Evolutionary conservation across 2,329 filamentous ascomycete genomes (phyloP).

Genomic region (Ophiostoma sp.): DNA sequence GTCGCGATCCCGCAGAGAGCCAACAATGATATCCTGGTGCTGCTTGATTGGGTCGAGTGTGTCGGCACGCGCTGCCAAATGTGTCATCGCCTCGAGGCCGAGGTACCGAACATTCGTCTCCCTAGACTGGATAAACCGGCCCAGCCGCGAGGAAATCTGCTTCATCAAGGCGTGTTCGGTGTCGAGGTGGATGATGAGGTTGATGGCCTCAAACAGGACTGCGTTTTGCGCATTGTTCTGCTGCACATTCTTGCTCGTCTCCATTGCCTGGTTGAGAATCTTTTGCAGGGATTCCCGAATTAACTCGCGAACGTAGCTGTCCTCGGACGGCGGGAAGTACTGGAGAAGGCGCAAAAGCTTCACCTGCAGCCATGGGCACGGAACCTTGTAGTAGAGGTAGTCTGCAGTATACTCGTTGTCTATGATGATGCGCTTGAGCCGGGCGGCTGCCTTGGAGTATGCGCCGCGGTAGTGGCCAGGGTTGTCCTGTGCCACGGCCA

Average conservation of each 20-base stretch:
- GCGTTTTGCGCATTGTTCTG: slow-evolving; percentile 99
- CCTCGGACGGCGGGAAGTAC: slow-evolving; percentile 94
- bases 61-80: slow-evolving; percentile 87
- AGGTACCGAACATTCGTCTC: slow-evolving; percentile 97
- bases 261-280: slow-evolving; percentile 85
- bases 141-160: slow-evolving; percentile 83
- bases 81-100: slow-evolving; percentile 94
- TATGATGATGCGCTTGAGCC: slow-evolving; percentile 82
- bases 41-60: slow-evolving; percentile 97
- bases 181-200: slow-evolving; percentile 94
- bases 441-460: slow-evolving; percentile 86
- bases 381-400: slow-evolving; percentile 99
- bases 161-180: slow-evolving; percentile 93
- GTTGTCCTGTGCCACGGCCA: slow-evolving; percentile 89
- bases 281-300: slow-evolving; percentile 87
- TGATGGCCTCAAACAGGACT: slow-evolving; percentile 96
- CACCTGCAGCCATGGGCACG: slow-evolving; percentile 96
- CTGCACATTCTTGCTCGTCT: slow-evolving; percentile 95
- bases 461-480: slow-evolving; percentile 90
- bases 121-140: slow-evolving; percentile 91
- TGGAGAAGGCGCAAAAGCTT: slow-evolving; percentile 88
- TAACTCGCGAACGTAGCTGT: slow-evolving; percentile 83
- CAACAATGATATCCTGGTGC: slow-evolving; percentile 92
- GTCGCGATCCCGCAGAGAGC: slow-evolving; percentile 88
- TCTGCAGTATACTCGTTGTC: slow-evolving; percentile 85